A percentile compares a stretch with the other conserved stretches of the same genome.
These are phyloP conservation scores for Persicaria maculosa DNA, from an alignment of 148 eudicot species.

Conservation along the genomic window DNA sequence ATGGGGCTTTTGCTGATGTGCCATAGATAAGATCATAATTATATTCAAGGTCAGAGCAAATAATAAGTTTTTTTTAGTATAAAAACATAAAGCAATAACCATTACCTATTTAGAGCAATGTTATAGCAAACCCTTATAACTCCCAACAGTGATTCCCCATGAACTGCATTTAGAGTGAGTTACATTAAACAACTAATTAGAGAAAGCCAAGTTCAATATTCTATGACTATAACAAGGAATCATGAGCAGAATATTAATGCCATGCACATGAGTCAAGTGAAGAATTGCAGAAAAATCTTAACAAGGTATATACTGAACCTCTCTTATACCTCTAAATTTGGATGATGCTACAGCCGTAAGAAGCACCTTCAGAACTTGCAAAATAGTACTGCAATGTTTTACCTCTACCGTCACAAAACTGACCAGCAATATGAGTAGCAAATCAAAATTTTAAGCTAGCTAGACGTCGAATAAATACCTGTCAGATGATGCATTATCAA, in stretches of 20 bases:
- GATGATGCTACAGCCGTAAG: constrained; percentile 93
- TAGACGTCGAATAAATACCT: constrained; percentile 37
- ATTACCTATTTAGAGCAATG: constrained; percentile 92
- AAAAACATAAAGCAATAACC: constrained; percentile 9
- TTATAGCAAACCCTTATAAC: constrained; percentile 94
- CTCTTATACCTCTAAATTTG: constrained; percentile 73
- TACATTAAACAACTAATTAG: not conserved
- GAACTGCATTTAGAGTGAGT: constrained; percentile 51
- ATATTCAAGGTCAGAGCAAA: not conserved
- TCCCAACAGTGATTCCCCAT: constrained; percentile 87
- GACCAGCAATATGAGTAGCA: constrained; percentile 8
- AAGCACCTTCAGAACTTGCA: constrained; percentile 96
- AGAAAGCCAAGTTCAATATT: not conserved
- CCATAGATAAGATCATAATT: not conserved
- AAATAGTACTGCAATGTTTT: constrained; percentile 67
- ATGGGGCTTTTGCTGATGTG: constrained; percentile 80
- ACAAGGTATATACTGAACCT: constrained; percentile 10
- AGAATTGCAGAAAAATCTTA: not conserved
- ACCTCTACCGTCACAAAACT: constrained; percentile 8
- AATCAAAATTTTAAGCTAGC: not conserved
- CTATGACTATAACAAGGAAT: not conserved
- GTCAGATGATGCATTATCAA: constrained; percentile 91
- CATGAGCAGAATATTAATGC: not conserved
- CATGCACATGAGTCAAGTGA: not conserved
- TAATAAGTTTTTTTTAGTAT: not conserved